Evolutionary conservation across 192 early-diverging fungal species (phyloP).

Genomic region (Coemansia umbellata): DNA sequence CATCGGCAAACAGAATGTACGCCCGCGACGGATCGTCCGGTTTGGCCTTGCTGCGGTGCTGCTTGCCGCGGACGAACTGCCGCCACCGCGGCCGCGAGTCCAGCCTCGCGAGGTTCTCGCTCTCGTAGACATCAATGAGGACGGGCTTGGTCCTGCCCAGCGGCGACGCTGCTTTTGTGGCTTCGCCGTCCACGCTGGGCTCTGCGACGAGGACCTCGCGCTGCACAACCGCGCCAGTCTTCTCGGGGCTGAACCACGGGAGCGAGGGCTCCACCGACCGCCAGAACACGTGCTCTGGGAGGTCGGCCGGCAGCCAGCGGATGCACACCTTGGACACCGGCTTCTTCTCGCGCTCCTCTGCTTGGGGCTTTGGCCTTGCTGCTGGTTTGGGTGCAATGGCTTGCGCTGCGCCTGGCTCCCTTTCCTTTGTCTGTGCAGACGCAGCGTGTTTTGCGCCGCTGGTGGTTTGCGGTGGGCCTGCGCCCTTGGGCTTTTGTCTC

Average conservation of each 20-base stretch:
- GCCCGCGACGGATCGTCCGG: constrained; percentile 28
- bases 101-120: constrained; percentile 18
- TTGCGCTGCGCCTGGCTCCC: background rate
- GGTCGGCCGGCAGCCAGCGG: constrained; percentile 40
- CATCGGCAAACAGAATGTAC: constrained; percentile 36
- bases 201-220: constrained; percentile 4
- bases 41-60: constrained; percentile 27
- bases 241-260: constrained; percentile 30
- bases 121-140: constrained; percentile 17
- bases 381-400: background rate
- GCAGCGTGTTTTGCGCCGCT: background rate
- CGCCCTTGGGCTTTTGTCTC: background rate
- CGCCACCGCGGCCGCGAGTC: constrained; percentile 45
- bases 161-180: background rate
- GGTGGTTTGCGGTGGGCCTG: too few species aligned
- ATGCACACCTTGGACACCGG: constrained; percentile 35
- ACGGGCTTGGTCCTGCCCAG: constrained; percentile 7
- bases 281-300: constrained; percentile 50
- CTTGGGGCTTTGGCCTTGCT: background rate
- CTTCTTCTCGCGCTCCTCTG: background rate
- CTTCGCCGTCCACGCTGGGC: background rate
- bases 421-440: background rate
- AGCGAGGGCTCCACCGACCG: constrained; percentile 31
- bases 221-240: constrained; percentile 5
- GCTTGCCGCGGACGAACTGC: constrained; percentile 29